Base-by-base conservation (phyloP, 768 basidiomycete genomes). In the Lanmaoa rubissima region DNA sequence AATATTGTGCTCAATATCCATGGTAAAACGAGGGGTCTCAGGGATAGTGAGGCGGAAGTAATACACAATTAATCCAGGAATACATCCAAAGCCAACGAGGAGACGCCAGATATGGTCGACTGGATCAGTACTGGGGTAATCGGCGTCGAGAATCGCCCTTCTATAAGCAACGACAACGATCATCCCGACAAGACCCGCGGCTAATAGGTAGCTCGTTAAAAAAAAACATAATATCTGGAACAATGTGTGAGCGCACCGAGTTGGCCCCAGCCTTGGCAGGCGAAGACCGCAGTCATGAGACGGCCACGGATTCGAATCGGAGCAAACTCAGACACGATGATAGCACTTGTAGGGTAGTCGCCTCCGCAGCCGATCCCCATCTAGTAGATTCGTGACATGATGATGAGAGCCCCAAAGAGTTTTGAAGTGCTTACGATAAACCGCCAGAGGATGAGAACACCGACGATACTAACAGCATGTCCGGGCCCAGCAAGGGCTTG, bases 31-130 rank as follows among this genome's bases (percentile, higher is more conserved):
- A 31, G 93, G 93, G 1, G 92, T 94, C 72, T 95, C 92, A 13
- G 92, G 91, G 66, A 95, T 92, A 32, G 92, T 94, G 40, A 93
- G 78, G 65, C 93, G 90, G 85, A 89, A 92, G 77, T 92, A 94
- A 50, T 92, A 82, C 16, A 90, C 90, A 49, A 92, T 69, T 42
- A 78, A 75, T 48, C 83, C 93, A 40, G 93, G 92, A 43, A 96
- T 74, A 56, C 86, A 88, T 41, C 93, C 93, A 42, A 95, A 75
- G 62, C 93, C 93, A 71, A 94, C 88, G 65, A 95, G 79, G 47
- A 94, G 75, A 64, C 94, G 87, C 93, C 93, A 94, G 70, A 82
- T 79, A 66, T 74, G 81, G 72, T 96, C 93, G 55, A 96, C 78
- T 35, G 80, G 77, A n/a, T 65, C 58, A 21, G 78, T 69, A 38